These are phyloP conservation scores for Cordyceps tenuipes DNA, from an alignment of 2,329 filamentous ascomycete genomes.

Conservation along the genomic window DNA sequence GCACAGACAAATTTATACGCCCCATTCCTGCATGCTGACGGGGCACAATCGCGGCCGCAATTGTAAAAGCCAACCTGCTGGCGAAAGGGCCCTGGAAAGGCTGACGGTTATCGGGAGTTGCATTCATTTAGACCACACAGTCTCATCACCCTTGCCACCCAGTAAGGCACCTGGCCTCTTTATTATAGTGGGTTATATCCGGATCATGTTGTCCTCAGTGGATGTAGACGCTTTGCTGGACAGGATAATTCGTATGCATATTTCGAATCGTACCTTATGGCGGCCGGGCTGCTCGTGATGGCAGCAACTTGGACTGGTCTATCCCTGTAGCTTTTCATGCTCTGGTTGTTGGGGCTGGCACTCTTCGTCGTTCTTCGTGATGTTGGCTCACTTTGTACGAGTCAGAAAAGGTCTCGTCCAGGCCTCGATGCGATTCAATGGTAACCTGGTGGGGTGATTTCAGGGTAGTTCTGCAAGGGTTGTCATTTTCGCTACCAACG, in stretches of 20 bases:
- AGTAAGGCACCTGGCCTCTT: slow-evolving; percentile 11
- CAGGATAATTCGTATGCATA: too few relatives aligned
- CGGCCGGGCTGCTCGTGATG: too few relatives aligned
- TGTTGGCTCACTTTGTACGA: slow-evolving; percentile 12
- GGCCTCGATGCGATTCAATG: slow-evolving; percentile 5
- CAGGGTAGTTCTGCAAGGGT: not conserved
- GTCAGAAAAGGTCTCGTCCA: not conserved
- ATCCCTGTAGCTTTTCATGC: too few relatives aligned
- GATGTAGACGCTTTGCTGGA: too few relatives aligned
- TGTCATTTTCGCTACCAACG: not conserved
- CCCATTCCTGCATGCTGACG: not conserved
- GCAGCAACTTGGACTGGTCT: too few relatives aligned
- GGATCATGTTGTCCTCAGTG: too few relatives aligned
- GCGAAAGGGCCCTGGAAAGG: too few relatives aligned
- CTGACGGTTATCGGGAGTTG: too few relatives aligned
- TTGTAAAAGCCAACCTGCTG: too few relatives aligned
- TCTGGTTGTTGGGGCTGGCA: too few relatives aligned
- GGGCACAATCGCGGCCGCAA: not conserved
- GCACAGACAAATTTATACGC: not conserved
- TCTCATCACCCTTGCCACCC: not conserved
- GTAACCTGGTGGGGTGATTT: slow-evolving; percentile 4
- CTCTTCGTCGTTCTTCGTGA: slow-evolving; percentile 12
- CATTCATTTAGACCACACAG: not conserved
- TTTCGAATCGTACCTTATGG: too few relatives aligned
- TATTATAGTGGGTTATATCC: not conserved